Base-by-base conservation (phyloP, 75 land plant species). In the Chamaecyparis obtusa region DNA sequence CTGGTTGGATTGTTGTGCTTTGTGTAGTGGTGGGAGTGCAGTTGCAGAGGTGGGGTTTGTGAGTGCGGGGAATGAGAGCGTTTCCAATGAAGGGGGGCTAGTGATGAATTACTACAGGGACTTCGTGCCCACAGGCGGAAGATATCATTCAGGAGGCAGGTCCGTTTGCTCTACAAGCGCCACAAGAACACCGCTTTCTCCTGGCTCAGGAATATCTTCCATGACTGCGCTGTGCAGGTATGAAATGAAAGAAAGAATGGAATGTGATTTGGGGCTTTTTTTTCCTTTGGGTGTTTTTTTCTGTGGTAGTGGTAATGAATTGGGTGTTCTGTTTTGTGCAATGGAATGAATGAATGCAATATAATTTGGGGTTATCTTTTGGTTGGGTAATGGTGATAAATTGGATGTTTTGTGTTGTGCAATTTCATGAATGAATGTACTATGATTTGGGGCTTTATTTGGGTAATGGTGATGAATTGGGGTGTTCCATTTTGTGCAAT, bases 131-230 rank as follows among this genome's bases (percentile, higher is more conserved):
- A 39, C 91, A 94, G 84, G 97, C 94, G 9, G 97, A 96, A 78
- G 94, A 91, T 27, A 92, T 94, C 76, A 93, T 96, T 85, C 91
- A 43, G 85, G 93, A 96, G 86, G 86, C 94, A 95, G 77, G 97
- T 96, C 39, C 89, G 88, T 86, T 86, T 91, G 71, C 92, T 94
- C n/a, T 96, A 94, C 93, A 92, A 93, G 85, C 92, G 94, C 87
- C 95, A 96, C 92, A 95, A 95, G 91, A 96, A 96, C 94, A 93
- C 95, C 60, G 97, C 97, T 9, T 91, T 93, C 86, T 96, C 96
- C 16, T 96, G 95, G 95, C 90, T 93, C 78, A 92, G 98, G 83
- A 95, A 95, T 90, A 92, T 95, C 85, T 96, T 96, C 94, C 98
- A 96, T 89, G 98, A 96, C 90, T 96, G 98, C 76, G 91, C 92